These are phyloP conservation scores for Paraphoma sp. DNA, from an alignment of 2,329 filamentous ascomycete genomes.

Conservation along the genomic window DNA sequence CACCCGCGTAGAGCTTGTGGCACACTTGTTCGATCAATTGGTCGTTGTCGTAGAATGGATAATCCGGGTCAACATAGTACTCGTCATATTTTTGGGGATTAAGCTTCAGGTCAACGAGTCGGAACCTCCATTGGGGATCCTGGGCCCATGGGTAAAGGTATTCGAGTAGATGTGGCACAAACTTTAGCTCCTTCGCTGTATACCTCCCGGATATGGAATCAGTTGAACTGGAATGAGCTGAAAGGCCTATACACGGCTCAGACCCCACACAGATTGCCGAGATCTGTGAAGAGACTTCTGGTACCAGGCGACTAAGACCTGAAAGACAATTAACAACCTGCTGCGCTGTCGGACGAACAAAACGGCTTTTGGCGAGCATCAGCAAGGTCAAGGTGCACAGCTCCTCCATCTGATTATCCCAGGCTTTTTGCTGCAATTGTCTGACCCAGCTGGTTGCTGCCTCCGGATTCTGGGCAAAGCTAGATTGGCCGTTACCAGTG, in stretches of 20 bases:
- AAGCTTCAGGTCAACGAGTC: background rate
- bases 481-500: constrained; percentile 14
- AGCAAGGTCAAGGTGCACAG: background rate
- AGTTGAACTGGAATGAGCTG: background rate
- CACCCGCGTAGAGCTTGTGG: background rate
- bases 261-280: background rate
- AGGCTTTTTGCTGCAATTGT: background rate
- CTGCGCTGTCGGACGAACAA: constrained; percentile 1
- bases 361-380: constrained; percentile 3
- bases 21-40: background rate
- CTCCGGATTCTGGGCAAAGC: constrained; percentile 17
- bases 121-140: background rate
- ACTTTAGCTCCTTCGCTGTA: background rate
- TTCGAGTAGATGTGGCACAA: background rate
- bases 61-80: background rate
- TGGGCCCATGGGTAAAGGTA: background rate
- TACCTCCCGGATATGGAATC: background rate
- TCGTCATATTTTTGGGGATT: background rate
- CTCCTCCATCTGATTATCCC: background rate
- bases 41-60: background rate
- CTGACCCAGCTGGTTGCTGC: constrained; percentile 6
- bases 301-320: background rate
- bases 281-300: background rate
- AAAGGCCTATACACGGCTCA: background rate
- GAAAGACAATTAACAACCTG: constrained; percentile 7